Evolutionary conservation across 176 grass and related monocot genomes (phyloP), one percentile per base, ranked within the genome.

Genomic region (Paspalum vaginatum): DNA sequence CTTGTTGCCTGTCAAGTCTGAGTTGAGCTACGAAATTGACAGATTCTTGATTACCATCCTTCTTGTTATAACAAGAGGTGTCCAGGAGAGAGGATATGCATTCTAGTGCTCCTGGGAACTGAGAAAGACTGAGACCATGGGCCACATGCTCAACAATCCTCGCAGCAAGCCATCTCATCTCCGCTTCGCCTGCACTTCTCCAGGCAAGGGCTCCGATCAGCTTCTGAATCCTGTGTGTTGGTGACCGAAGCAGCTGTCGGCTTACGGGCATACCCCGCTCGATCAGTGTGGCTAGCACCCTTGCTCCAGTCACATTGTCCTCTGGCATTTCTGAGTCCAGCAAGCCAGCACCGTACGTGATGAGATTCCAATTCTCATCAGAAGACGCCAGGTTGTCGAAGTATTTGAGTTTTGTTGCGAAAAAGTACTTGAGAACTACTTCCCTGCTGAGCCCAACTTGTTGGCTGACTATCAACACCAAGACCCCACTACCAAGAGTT

Each of bases 91-190:
- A 46, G 21, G 40, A 46, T 8, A 76, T 8, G 14, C 56, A 47
- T 10, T 76, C 56, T 18, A 61, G 1, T 11, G 56, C 55, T 61
- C 74, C 74, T 47, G 73, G 74, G 26, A 76, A 76, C 5, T 61
- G 56, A 27, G 56, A 42, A 12, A 76, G 74, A 5, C 44, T 27
- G 4, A 76, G 41, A n/a, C 61, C 5, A 5, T 0, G 4, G 5
- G 74, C 74, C 0, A 76, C n/a, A 42, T 61, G 74, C 56, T 22
- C 74, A 8, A 76, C 56, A 1, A 76, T 27, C 74, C 56, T 76
- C 0, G 56, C 56, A 0, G 74, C 74, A 6, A 76, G 56, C 41
- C 74, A 44, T 61, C 21, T 76, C 12, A 18, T 76, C 56, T 76
- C 56, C 2, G 13, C 9, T 4, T 77, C 74, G 4, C 8, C 57